Evolutionary conservation across 495 filamentous ascomycete genomes (phyloP).

Genomic region (Pseudotulostoma volvatum): DNA sequence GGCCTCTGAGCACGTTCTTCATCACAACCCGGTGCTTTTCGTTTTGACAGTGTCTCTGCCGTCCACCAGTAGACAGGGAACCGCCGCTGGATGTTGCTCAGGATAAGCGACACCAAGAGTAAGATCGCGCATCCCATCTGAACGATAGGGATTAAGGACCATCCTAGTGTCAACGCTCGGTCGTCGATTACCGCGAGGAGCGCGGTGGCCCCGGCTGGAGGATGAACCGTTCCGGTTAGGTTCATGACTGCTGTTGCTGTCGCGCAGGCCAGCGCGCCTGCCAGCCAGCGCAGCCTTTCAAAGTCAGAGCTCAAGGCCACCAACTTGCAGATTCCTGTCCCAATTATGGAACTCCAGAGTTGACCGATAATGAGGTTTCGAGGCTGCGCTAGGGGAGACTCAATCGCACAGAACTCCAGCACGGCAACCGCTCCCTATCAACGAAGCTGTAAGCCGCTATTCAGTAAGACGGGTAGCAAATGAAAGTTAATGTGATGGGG

Average conservation of each 20-base stretch:
- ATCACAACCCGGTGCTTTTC: no score
- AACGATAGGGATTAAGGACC: slow-evolving; percentile 55
- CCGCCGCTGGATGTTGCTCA: slow-evolving; percentile 62
- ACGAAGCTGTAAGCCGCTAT: neutral
- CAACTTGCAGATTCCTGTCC: slow-evolving; percentile 53
- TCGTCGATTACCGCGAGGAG: slow-evolving; percentile 54
- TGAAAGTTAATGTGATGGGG: no score
- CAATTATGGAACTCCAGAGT: slow-evolving; percentile 46
- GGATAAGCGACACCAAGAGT: slow-evolving; percentile 43
- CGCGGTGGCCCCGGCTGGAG: slow-evolving; percentile 78
- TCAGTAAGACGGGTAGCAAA: no score
- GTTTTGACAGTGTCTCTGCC: slow-evolving; percentile 19
- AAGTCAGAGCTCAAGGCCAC: slow-evolving; percentile 40
- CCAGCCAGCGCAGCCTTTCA: slow-evolving; percentile 41
- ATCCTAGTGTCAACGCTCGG: slow-evolving; percentile 42
- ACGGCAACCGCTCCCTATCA: slow-evolving; percentile 63
- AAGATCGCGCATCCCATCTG: slow-evolving; percentile 49
- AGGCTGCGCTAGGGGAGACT: slow-evolving; percentile 74
- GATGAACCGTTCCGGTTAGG: slow-evolving; percentile 64
- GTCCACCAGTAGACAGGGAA: slow-evolving; percentile 68
- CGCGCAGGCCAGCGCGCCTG: slow-evolving; percentile 53
- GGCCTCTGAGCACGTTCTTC: no score
- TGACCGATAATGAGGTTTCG: slow-evolving; percentile 63
- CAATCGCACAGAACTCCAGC: slow-evolving; percentile 53
- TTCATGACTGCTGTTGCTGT: slow-evolving; percentile 56